These are phyloP conservation scores for Lophiotrema nucula DNA, from an alignment of 495 filamentous ascomycete genomes.

Conservation along the genomic window DNA sequence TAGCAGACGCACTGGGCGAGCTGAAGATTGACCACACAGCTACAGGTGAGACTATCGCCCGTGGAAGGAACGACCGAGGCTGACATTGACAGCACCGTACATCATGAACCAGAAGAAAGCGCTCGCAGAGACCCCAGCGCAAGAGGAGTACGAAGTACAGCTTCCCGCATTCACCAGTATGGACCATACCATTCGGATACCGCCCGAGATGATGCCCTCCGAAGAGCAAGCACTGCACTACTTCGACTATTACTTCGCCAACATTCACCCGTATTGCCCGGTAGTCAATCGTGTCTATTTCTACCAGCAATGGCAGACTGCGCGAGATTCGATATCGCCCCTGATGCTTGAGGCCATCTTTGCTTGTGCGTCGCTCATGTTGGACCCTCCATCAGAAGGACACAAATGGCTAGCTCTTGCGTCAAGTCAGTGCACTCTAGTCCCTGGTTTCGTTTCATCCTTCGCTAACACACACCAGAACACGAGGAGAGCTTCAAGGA, in stretches of 20 bases:
- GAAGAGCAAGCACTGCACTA: conserved; percentile 80
- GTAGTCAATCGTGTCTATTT: conserved; percentile 82
- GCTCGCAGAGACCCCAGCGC: conserved; percentile 66
- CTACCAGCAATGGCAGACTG: conserved; percentile 88
- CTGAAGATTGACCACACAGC: conserved; percentile 86
- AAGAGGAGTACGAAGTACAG: conserved; percentile 65
- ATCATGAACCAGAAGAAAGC: conserved; percentile 72
- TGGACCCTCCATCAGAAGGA: conserved; percentile 78
- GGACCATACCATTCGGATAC: conserved; percentile 79
- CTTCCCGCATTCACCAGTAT: conserved; percentile 67
- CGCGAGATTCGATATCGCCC: conserved; percentile 83
- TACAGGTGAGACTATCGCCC: conserved; percentile 63
- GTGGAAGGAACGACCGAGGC: not conserved
- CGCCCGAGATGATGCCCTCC: conserved; percentile 88
- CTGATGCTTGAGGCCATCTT: conserved; percentile 94
- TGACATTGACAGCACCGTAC: conserved; percentile 67
- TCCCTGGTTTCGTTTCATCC: not conserved
- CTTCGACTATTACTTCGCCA: conserved; percentile 88
- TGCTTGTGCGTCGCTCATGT: conserved; percentile 80
- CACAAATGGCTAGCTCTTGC: conserved; percentile 94
- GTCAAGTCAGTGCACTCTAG: conserved; percentile 61
- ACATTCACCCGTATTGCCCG: conserved; percentile 96
- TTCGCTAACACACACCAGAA: conserved; percentile 50
- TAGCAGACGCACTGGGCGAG: conserved; percentile 78
- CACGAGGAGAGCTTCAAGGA: conserved; percentile 97